phyloP scores from a whole-genome alignment of 129 eudicot genomes.

The Flaveria sonorensis region DNA sequence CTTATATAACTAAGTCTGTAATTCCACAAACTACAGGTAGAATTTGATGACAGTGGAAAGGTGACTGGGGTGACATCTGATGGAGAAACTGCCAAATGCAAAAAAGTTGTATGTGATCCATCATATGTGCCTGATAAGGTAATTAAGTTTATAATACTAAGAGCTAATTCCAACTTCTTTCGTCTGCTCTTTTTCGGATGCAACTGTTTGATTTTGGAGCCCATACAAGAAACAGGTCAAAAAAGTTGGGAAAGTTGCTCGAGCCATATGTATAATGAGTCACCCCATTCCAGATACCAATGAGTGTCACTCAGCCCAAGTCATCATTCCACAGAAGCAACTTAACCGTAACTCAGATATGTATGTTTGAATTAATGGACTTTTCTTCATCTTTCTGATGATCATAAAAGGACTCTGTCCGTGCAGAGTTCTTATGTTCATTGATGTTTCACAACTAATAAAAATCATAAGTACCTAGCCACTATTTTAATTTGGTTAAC shows the following conservation, averaged over 20 bases:
- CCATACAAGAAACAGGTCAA: conserved; percentile 47
- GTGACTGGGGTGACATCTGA: conserved; percentile 86
- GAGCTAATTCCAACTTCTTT: conserved; percentile 1
- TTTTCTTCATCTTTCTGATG: not conserved
- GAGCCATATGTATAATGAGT: conserved; percentile 97
- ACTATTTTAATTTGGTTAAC: not conserved
- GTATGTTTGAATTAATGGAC: conserved; percentile 41
- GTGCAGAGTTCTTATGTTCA: too few relatives aligned
- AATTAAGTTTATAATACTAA: conserved; percentile 9
- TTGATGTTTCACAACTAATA: not conserved
- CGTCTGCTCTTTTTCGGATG: not conserved
- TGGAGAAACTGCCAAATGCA: conserved; percentile 98
- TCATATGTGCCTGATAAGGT: conserved; percentile 84
- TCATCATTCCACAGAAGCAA: conserved; percentile 94
- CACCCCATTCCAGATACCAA: conserved; percentile 92
- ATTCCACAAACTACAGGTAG: conserved; percentile 53
- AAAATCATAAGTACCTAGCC: not conserved
- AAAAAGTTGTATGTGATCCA: conserved; percentile 97
- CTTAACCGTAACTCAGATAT: conserved; percentile 92
- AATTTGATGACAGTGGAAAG: conserved; percentile 72
- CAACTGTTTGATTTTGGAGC: conserved; percentile 2
- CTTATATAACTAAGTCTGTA: not conserved
- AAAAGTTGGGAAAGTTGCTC: conserved; percentile 89
- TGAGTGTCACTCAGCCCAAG: conserved; percentile 88
- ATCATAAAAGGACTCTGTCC: not conserved